Conservation (phyloP, 2,329 filamentous ascomycete species). For the Mollisiaceae sp. region DNA sequence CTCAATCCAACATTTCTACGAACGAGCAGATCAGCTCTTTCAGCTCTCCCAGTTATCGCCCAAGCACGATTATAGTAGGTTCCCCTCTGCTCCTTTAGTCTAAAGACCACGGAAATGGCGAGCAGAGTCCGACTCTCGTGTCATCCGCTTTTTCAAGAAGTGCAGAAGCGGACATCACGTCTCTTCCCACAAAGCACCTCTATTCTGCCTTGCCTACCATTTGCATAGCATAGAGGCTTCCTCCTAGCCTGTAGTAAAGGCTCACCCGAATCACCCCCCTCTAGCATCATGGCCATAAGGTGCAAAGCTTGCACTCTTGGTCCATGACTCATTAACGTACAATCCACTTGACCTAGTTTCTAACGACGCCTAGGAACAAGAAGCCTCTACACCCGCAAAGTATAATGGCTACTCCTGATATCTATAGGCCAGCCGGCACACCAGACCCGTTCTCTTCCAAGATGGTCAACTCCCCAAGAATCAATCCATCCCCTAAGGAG, state of each 20-base stretch:
- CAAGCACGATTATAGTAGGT: background rate
- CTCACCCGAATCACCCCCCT: background rate
- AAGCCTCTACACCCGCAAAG: background rate
- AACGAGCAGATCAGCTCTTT: background rate
- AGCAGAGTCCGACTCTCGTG: background rate
- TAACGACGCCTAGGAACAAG: background rate
- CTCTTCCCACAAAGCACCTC: background rate
- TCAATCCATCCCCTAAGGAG: conserved; percentile 37
- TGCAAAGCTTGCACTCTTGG: background rate
- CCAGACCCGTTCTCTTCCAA: conserved; percentile 37
- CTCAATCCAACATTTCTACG: background rate
- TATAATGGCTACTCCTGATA: conserved; percentile 37
- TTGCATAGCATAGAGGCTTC: background rate
- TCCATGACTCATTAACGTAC: background rate
- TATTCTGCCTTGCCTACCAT: background rate
- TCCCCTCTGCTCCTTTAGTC: background rate
- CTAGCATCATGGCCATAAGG: background rate
- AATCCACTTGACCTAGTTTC: background rate
- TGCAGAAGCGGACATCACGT: background rate
- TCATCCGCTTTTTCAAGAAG: background rate
- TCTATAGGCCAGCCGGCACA: conserved; percentile 33
- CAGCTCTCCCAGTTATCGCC: background rate
- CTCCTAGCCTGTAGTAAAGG: no score
- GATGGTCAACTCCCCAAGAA: conserved; percentile 33
- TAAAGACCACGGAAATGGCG: background rate